phyloP scores from a whole-genome alignment of 805 yeast genomes.

The Soucietia sequanensis region DNA sequence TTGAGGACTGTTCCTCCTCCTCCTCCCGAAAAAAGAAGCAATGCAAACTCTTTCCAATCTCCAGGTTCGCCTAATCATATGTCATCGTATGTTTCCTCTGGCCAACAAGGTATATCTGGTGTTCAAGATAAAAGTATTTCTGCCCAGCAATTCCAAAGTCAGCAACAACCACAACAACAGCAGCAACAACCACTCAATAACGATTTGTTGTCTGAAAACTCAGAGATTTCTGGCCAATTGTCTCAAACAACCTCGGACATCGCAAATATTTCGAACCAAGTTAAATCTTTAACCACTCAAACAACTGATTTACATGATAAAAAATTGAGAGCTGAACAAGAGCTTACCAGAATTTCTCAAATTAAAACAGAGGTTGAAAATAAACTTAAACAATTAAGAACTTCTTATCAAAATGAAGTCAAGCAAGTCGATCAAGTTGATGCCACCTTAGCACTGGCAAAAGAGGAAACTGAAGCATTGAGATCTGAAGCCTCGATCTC shows the following conservation, averaged over 20 bases:
- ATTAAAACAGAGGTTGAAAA: constrained; percentile 70
- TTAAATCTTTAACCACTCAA: constrained; percentile 73
- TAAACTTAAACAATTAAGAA: constrained; percentile 65
- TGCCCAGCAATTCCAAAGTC: too few species aligned
- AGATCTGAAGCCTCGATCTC: constrained; percentile 70
- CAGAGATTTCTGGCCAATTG: constrained; percentile 62
- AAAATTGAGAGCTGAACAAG: constrained; percentile 72
- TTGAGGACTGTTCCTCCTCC: constrained; percentile 48
- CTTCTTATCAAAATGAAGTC: constrained; percentile 76
- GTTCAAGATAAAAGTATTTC: constrained; percentile 2
- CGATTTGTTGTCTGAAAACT: constrained; percentile 56
- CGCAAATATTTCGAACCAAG: constrained; percentile 84
- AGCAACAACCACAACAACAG: constrained; percentile 7
- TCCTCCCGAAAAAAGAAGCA: constrained; percentile 23
- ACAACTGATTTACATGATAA: constrained; percentile 69
- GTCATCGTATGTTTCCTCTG: constrained; percentile 2
- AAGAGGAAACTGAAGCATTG: constrained; percentile 65
- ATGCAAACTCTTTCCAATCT: constrained; percentile 17
- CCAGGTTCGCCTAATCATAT: constrained; percentile 18
- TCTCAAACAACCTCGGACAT: constrained; percentile 81
- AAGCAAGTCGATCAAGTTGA: constrained; percentile 74
- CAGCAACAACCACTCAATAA: too few species aligned
- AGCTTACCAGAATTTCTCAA: constrained; percentile 63
- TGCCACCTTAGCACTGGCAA: constrained; percentile 54
- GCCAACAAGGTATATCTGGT: constrained; percentile 1